Base-by-base conservation (phyloP, 805 yeast species). In the Pichia paraexigua region DNA sequence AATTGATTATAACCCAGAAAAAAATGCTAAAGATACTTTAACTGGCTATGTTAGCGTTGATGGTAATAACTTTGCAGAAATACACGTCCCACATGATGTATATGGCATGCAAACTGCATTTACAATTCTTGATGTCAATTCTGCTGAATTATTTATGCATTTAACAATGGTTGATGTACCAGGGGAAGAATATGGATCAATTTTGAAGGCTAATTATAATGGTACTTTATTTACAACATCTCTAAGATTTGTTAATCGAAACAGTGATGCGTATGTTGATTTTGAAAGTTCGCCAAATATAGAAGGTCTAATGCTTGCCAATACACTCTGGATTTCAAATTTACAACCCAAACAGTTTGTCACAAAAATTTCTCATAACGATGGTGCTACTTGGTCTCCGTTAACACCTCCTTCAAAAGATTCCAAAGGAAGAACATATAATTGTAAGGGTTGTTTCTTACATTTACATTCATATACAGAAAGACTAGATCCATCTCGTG, bases 391-490 rank as follows among this genome's bases (percentile, higher is more conserved):
- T 55, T 92, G 98, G 97, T 66, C 73, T 5, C 80, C 71, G 53
- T 59, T 94, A 20, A 62, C 66, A 1, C 92, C 97, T 6, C 97
- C 97, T 7, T 53, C 68, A 1, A 71, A 66, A 17, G 88, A 87
- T 61, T 77, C 85, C 0, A 64, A 76, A 0, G 87, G 88, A 3
- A 74, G 80, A 43, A 71, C 71, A 41, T 81, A 76, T 51, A 69
- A 71, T 40, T 59, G 82, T 17, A 75, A 74, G 2, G 74, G 79
- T 45, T 92, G 97, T 60, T 82, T 95, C 0, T 76, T 92, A 59
- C 85, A 92, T 63, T 67, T 92, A 45, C 97, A 90, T 64, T 95
- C 98, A 0, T 91, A 78, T 65, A 91, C 97, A 1, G 97, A 92
- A 65, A 75, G 97, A 56, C 69, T 70, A 3, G 97, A 91, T 64